These are phyloP conservation scores for Sesbania bispinosa DNA, from an alignment of 306 rosid genomes.

Conservation along the genomic window DNA sequence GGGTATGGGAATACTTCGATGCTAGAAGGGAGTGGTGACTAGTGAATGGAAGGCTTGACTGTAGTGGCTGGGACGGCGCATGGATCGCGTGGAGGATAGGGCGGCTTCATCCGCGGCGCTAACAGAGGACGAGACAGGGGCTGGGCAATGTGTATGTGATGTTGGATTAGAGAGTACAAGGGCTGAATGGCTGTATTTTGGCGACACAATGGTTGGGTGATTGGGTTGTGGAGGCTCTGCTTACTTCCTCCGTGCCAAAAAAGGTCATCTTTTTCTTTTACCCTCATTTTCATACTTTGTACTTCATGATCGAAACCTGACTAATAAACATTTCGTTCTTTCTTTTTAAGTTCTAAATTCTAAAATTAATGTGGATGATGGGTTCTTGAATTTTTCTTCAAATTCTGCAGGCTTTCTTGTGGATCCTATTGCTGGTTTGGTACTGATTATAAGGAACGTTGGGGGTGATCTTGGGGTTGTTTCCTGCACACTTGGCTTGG, in stretches of 20 bases:
- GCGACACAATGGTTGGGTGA: too few species aligned
- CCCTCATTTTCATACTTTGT: slow-evolving; percentile 6
- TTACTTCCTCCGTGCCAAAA: slow-evolving; percentile 60
- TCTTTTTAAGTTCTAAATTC: neutral
- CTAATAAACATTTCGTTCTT: neutral
- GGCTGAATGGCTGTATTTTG: too few species aligned
- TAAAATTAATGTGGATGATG: slow-evolving; percentile 19
- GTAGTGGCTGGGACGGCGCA: too few species aligned
- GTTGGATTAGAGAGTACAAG: too few species aligned
- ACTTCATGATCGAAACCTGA: neutral
- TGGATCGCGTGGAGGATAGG: too few species aligned
- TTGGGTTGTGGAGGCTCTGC: too few species aligned
- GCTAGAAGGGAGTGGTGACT: too few species aligned
- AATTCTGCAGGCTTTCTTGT: slow-evolving; percentile 58
- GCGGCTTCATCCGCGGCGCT: too few species aligned
- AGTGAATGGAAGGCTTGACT: too few species aligned
- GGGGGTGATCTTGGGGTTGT: slow-evolving; percentile 60
- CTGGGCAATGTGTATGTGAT: too few species aligned
- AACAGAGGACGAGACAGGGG: too few species aligned
- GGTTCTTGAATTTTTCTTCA: slow-evolving; percentile 25
- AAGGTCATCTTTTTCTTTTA: slow-evolving; percentile 46
- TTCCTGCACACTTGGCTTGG: slow-evolving; percentile 82
- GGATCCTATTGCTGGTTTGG: slow-evolving; percentile 69
- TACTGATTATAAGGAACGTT: slow-evolving; percentile 65
- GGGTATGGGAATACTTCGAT: too few species aligned